Conservation (phyloP, 164 flowering plant species). For the Santalum album region DNA sequence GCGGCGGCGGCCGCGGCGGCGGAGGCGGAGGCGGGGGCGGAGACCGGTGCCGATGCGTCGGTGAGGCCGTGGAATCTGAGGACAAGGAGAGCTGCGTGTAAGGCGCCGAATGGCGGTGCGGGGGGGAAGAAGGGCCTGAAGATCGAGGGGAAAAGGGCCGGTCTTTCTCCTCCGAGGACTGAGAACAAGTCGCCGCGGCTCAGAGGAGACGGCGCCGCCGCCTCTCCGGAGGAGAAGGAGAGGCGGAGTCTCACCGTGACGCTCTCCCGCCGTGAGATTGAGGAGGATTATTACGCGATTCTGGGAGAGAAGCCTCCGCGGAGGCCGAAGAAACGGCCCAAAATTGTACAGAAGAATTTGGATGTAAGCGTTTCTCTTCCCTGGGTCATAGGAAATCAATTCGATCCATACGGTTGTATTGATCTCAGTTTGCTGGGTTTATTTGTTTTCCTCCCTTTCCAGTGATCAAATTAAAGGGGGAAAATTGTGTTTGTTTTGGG, state of each 20-base stretch:
- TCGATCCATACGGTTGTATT: too few species aligned
- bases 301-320: slow-evolving; percentile 52
- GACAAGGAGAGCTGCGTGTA: slow-evolving; percentile 53
- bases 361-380: slow-evolving; percentile 41
- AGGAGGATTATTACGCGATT: slow-evolving; percentile 55
- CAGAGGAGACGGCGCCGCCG: slow-evolving; percentile 8
- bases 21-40: slow-evolving; percentile 9
- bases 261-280: slow-evolving; percentile 56
- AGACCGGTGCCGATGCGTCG: slow-evolving; percentile 10
- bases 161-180: slow-evolving; percentile 19
- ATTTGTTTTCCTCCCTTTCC: neutral
- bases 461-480: too few species aligned
- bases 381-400: neutral
- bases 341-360: slow-evolving; percentile 39
- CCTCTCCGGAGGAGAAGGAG: slow-evolving; percentile 24
- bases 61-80: slow-evolving; percentile 70
- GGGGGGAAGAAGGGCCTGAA: slow-evolving; percentile 7
- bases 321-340: slow-evolving; percentile 64
- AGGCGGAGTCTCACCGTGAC: slow-evolving; percentile 35
- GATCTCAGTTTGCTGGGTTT: neutral
- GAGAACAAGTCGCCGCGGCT: slow-evolving; percentile 22
- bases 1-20: slow-evolving; percentile 21
- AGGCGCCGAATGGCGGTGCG: slow-evolving; percentile 25
- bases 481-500: too few species aligned
- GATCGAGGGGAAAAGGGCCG: slow-evolving; percentile 12